Percentiles rank a stretch among this genome's conserved stretches.
Conservation (phyloP, 108 stramenopile genomes). For the Skeletonema menzelii region DNA sequence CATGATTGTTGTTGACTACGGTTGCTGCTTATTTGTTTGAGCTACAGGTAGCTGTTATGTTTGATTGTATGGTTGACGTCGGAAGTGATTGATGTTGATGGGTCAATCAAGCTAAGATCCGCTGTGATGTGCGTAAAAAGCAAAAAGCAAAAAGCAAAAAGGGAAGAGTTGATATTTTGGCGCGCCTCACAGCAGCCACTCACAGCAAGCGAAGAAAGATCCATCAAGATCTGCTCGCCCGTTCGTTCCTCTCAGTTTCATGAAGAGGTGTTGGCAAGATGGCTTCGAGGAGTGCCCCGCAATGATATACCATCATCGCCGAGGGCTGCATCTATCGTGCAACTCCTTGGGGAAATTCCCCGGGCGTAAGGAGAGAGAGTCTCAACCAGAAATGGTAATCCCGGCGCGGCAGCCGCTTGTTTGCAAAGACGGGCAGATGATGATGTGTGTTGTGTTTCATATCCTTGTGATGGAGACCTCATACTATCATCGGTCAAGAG, state of each 20-base stretch:
- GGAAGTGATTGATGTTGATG: neutral
- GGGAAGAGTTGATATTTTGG: neutral
- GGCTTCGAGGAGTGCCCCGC: constrained; percentile 72
- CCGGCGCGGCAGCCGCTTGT: constrained; percentile 26
- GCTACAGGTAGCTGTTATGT: neutral
- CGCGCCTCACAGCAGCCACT: neutral
- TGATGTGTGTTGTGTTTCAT: neutral
- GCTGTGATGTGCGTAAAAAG: too few species aligned
- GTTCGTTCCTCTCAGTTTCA: constrained; percentile 11
- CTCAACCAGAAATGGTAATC: constrained; percentile 47
- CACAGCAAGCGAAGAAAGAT: neutral
- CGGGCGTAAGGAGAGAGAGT: constrained; percentile 78
- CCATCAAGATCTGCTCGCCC: too few species aligned
- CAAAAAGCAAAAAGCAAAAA: too few species aligned
- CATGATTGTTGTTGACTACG: constrained; percentile 25
- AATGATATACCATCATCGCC: constrained; percentile 30
- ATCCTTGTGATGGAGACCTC: neutral
- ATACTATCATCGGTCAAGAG: constrained; percentile 11
- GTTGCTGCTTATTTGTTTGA: neutral
- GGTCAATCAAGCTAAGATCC: too few species aligned
- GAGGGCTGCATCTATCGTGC: constrained; percentile 36
- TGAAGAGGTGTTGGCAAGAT: constrained; percentile 12
- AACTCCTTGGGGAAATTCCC: constrained; percentile 87
- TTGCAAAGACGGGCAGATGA: constrained; percentile 11
- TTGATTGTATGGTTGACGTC: too few species aligned